Evolutionary conservation across 129 eudicot genomes (phyloP).

Genomic region (Gnaphalium uliginosum): DNA sequence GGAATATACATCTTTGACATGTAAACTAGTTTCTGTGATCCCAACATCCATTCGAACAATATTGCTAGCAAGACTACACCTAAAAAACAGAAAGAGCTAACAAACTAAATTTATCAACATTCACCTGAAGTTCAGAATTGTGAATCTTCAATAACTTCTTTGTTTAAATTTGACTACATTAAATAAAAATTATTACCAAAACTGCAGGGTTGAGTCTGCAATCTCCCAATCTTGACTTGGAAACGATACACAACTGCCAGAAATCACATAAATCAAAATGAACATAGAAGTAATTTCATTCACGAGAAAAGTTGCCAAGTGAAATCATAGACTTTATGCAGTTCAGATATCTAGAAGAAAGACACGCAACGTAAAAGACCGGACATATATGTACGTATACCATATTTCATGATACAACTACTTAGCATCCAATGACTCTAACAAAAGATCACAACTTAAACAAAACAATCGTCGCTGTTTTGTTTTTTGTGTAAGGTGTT

Average conservation of each 20-base stretch:
- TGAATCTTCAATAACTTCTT: conserved; percentile 12
- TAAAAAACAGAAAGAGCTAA: conserved; percentile 26
- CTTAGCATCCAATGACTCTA: background rate
- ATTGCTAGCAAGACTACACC: conserved; percentile 85
- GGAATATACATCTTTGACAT: conserved; percentile 48
- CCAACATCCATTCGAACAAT: conserved; percentile 61
- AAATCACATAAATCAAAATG: conserved; percentile 25
- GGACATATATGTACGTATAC: conserved; percentile 9
- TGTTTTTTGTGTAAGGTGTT: conserved; percentile 5
- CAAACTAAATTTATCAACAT: conserved; percentile 16
- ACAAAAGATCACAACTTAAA: background rate
- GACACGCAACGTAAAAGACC: background rate
- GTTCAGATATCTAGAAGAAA: conserved; percentile 10
- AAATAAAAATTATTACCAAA: conserved; percentile 60
- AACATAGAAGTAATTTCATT: conserved; percentile 18
- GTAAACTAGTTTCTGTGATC: conserved; percentile 44
- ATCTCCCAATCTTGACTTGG: conserved; percentile 94
- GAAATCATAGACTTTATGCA: conserved; percentile 22
- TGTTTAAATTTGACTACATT: background rate
- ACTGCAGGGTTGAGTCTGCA: conserved; percentile 93
- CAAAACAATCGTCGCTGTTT: background rate
- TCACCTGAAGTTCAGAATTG: conserved; percentile 9
- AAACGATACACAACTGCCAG: conserved; percentile 84
- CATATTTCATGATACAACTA: conserved; percentile 16
- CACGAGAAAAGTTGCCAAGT: conserved; percentile 1